Conservation (phyloP, 2,329 filamentous ascomycete species). For the Aureobasidium sp. region DNA sequence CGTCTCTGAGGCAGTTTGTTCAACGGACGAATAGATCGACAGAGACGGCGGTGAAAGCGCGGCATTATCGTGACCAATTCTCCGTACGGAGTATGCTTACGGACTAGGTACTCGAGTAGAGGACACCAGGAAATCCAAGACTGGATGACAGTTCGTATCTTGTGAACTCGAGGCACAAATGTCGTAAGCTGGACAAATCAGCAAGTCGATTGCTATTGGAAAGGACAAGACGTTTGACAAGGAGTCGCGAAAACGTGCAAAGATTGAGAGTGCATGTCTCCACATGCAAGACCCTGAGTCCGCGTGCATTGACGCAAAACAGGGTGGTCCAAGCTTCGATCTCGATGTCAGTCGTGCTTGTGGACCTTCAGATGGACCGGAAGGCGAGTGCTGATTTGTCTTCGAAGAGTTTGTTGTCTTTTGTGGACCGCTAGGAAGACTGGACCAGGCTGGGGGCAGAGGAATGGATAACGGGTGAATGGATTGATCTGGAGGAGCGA, state of each 20-base stretch:
- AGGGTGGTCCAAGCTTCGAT: background rate
- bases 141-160: background rate
- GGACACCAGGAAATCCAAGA: background rate
- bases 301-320: background rate
- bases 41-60: background rate
- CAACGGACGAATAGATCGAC: slow-evolving; percentile 1
- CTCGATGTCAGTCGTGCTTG: background rate
- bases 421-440: background rate
- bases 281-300: background rate
- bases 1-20: background rate
- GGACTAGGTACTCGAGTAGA: background rate
- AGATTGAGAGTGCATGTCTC: background rate
- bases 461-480: too few species aligned
- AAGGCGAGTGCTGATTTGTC: background rate
- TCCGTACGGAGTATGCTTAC: background rate
- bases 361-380: background rate
- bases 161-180: background rate
- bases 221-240: background rate
- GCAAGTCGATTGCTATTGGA: background rate
- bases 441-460: background rate
- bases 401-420: background rate
- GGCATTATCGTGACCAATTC: background rate
- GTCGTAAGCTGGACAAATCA: background rate
- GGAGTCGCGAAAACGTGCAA: background rate
- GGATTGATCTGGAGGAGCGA: too few species aligned